phyloP scores from a whole-genome alignment of 805 yeast species.

The Suhomyces sp. region DNA sequence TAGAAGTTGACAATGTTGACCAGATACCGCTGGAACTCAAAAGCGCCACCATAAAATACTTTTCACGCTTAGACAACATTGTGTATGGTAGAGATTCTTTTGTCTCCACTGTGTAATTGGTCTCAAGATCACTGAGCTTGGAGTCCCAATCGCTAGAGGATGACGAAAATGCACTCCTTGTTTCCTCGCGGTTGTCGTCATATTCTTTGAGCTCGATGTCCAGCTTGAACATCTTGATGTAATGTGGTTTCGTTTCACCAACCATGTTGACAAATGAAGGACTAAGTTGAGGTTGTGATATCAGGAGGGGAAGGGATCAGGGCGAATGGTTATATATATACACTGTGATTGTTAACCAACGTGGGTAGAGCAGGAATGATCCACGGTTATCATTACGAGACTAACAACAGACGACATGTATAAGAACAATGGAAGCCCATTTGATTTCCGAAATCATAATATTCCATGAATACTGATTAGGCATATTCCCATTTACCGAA shows the following conservation, averaged over 20 bases:
- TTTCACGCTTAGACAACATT: slow-evolving; percentile 42
- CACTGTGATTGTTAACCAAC: not conserved
- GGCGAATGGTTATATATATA: not conserved
- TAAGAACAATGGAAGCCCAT: not conserved
- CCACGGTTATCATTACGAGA: not conserved
- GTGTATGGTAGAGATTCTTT: slow-evolving; percentile 33
- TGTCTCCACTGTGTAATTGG: not conserved
- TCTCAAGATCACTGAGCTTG: not conserved
- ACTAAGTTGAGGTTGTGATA: not conserved
- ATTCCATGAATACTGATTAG: not conserved
- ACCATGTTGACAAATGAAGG: not conserved
- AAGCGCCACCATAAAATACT: slow-evolving; percentile 30
- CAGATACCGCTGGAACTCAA: slow-evolving; percentile 53
- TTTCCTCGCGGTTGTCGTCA: not conserved
- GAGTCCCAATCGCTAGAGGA: not conserved
- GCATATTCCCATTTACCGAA: not conserved
- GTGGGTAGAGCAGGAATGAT: not conserved
- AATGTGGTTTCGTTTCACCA: not conserved
- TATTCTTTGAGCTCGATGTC: not conserved
- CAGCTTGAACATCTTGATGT: not conserved
- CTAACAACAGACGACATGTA: not conserved
- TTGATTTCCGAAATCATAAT: not conserved
- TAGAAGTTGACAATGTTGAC: slow-evolving; percentile 72
- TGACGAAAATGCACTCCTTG: not conserved
- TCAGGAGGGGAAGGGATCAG: not conserved